Evolutionary conservation across 805 yeast genomes (phyloP).

Genomic region (Priceomyces carsonii): DNA sequence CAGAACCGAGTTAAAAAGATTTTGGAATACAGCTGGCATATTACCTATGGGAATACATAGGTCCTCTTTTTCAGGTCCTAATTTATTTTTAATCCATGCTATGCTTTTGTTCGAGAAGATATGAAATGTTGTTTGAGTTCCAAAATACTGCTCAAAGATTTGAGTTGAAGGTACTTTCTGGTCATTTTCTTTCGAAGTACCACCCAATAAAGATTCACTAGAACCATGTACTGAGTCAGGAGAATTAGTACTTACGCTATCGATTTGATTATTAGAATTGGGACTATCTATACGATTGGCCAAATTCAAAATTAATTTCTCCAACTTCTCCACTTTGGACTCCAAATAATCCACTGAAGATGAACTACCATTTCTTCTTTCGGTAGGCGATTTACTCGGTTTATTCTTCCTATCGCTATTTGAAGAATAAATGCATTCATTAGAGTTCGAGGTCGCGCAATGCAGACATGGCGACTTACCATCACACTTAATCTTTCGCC

Average conservation of each 20-base stretch:
- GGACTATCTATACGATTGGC: constrained; percentile 12
- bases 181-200: no score
- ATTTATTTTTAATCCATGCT: constrained; percentile 28
- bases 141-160: constrained; percentile 25
- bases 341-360: constrained; percentile 13
- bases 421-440: constrained; percentile 28
- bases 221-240: neutral
- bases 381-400: constrained; percentile 10
- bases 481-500: constrained; percentile 53
- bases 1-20: constrained; percentile 16
- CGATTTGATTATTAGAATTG: neutral
- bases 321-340: constrained; percentile 15
- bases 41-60: constrained; percentile 26
- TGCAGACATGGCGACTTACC: constrained; percentile 44
- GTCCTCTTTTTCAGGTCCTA: constrained; percentile 21
- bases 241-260: no score
- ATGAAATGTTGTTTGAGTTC: constrained; percentile 36
- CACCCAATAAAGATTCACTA: no score
- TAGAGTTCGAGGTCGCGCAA: constrained; percentile 31
- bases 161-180: neutral
- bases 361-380: constrained; percentile 4
- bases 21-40: constrained; percentile 25
- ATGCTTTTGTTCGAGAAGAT: constrained; percentile 36
- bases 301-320: constrained; percentile 16
- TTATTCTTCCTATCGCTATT: constrained; percentile 15